Conservation (phyloP, 2,329 filamentous ascomycete species). For the Pyricularia sp. region DNA sequence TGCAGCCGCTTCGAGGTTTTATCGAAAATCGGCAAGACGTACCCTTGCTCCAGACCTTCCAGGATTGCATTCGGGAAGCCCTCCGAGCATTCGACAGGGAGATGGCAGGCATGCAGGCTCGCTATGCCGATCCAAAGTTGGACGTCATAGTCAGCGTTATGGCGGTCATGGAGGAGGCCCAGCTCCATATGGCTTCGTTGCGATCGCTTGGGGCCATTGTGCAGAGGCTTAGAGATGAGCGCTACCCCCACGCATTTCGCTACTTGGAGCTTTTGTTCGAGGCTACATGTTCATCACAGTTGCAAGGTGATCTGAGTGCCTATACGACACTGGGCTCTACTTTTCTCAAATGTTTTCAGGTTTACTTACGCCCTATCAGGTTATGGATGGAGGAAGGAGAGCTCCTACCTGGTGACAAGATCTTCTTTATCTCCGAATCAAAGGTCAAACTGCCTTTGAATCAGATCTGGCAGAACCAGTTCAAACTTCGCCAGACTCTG, state of each 20-base stretch:
- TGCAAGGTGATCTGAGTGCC: conserved; percentile 50
- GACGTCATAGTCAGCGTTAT: conserved; percentile 59
- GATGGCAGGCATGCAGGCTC: conserved; percentile 50
- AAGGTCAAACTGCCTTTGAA: conserved; percentile 46
- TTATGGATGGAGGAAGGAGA: conserved; percentile 79
- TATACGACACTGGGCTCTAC: conserved; percentile 58
- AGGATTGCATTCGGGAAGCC: conserved; percentile 48
- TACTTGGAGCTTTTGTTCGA: conserved; percentile 74
- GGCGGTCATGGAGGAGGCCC: conserved; percentile 48
- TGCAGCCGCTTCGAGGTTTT: conserved; percentile 37
- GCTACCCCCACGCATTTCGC: conserved; percentile 49
- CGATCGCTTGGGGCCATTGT: conserved; percentile 53
- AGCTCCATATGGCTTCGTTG: conserved; percentile 43
- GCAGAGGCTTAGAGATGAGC: conserved; percentile 39
- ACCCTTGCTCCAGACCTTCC: conserved; percentile 62
- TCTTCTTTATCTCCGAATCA: conserved; percentile 65
- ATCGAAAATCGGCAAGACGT: conserved; percentile 31
- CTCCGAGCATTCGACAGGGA: conserved; percentile 48
- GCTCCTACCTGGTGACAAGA: conserved; percentile 53
- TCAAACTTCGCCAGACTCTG: conserved; percentile 51
- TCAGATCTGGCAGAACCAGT: conserved; percentile 70
- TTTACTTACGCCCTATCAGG: conserved; percentile 72
- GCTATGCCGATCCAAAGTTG: conserved; percentile 42
- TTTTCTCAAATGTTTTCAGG: conserved; percentile 73
- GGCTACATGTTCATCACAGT: conserved; percentile 58